Evolutionary conservation across 192 early-diverging fungal genomes (phyloP).

Genomic region (Coemansia sp.): DNA sequence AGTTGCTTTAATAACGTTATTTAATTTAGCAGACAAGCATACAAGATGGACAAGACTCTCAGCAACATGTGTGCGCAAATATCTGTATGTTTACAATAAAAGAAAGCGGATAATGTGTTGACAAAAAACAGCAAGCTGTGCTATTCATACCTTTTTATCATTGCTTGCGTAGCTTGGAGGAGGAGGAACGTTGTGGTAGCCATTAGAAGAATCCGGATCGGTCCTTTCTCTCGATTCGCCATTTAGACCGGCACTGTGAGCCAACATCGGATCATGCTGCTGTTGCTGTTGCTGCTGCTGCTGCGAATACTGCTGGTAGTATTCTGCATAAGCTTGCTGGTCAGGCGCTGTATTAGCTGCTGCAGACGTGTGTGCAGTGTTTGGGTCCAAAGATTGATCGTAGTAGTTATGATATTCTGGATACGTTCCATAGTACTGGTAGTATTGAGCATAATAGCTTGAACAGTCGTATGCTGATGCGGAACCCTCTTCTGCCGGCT

Average conservation of each 20-base stretch:
- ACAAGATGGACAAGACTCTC: no score
- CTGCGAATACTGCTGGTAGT: conserved; percentile 10
- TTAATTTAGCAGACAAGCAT: not conserved
- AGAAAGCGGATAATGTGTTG: not conserved
- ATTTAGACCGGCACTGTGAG: not conserved
- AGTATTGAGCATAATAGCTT: conserved; percentile 46
- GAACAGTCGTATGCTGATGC: conserved; percentile 39
- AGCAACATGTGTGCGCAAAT: no score
- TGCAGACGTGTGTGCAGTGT: not conserved
- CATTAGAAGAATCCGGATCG: conserved; percentile 4
- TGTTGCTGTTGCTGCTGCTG: conserved; percentile 2
- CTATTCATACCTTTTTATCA: conserved; percentile 32
- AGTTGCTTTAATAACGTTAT: not conserved
- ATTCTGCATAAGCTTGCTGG: conserved; percentile 10
- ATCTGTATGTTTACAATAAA: no score
- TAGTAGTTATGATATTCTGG: conserved; percentile 45
- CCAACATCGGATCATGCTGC: not conserved
- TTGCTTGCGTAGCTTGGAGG: conserved; percentile 27
- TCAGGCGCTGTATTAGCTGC: not conserved
- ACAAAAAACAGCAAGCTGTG: not conserved
- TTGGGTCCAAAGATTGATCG: conserved; percentile 5
- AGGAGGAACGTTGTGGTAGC: conserved; percentile 52
- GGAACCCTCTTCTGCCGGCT: conserved; percentile 5
- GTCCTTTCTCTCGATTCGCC: not conserved
- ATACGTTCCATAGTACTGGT: conserved; percentile 52